Conservation (phyloP, 345 rosid genomes). For the Arabidopsis arenosa region DNA sequence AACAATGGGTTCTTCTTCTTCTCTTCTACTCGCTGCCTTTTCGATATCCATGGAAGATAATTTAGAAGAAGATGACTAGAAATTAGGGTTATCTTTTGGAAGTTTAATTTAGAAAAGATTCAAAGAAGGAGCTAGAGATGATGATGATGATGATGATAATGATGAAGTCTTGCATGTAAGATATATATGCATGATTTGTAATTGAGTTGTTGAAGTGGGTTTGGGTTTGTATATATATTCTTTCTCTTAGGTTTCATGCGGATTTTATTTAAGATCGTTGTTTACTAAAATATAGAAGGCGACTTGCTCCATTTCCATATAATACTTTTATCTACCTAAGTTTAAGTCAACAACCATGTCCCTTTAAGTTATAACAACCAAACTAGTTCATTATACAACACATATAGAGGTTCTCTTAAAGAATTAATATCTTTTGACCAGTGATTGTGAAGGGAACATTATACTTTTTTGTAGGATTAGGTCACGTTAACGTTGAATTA, state of each 20-base stretch:
- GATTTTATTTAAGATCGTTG: constrained; percentile 23
- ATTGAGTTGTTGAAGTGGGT: constrained; percentile 44
- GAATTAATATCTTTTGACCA: constrained; percentile 37
- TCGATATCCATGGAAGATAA: constrained; percentile 43
- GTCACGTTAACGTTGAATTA: constrained; percentile 36
- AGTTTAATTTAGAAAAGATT: neutral
- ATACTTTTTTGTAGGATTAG: constrained; percentile 29
- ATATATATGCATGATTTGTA: constrained; percentile 19
- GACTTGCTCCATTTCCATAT: constrained; percentile 45
- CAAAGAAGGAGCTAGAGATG: constrained; percentile 20
- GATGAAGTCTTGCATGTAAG: constrained; percentile 23
- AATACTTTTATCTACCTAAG: constrained; percentile 10
- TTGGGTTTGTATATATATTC: constrained; percentile 10
- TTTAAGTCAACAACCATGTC: constrained; percentile 26
- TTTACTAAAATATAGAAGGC: constrained; percentile 26
- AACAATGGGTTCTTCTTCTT: constrained; percentile 48
- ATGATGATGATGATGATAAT: constrained; percentile 14
- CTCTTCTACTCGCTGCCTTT: constrained; percentile 42
- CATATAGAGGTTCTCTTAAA: neutral
- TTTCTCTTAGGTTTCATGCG: constrained; percentile 6
- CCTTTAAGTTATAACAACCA: constrained; percentile 29
- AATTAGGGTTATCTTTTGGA: neutral
- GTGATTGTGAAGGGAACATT: neutral
- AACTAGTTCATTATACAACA: constrained; percentile 16
- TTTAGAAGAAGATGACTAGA: constrained; percentile 8